Evolutionary conservation across 2,329 filamentous ascomycete species (phyloP).

Genomic region (Colletotrichum filicis): DNA sequence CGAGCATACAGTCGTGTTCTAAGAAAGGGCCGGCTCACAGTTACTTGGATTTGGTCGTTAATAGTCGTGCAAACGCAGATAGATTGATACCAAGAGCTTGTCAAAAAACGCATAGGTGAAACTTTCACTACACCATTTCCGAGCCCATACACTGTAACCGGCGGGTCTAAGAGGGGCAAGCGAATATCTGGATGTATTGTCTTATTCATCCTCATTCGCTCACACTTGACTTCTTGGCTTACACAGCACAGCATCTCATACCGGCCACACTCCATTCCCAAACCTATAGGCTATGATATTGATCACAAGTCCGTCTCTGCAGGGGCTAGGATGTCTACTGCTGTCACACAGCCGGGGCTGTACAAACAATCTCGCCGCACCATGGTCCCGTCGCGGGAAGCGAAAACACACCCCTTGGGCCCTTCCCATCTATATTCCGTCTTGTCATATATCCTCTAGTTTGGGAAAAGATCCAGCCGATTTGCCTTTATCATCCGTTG

Average conservation of each 20-base stretch:
- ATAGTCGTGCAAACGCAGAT: conserved; percentile 11
- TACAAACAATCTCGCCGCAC: neutral
- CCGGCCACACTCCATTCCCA: neutral
- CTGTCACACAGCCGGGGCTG: neutral
- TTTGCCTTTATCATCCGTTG: too few relatives aligned
- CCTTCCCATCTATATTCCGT: neutral
- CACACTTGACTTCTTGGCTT: neutral
- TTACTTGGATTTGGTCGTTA: conserved; percentile 2
- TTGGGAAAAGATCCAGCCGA: too few relatives aligned
- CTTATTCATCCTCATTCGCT: neutral
- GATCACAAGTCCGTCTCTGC: neutral
- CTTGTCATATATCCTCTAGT: neutral
- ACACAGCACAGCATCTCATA: neutral
- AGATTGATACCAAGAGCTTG: conserved; percentile 24
- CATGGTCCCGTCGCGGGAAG: neutral
- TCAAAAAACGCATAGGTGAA: neutral
- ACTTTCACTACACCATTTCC: neutral
- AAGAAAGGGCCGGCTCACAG: neutral
- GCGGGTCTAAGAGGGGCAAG: neutral
- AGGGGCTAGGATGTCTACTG: neutral
- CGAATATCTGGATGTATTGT: neutral
- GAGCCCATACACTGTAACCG: neutral
- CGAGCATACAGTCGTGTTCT: neutral
- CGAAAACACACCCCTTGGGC: neutral
- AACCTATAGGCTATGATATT: neutral